Evolutionary conservation across 805 yeast genomes (phyloP), one percentile per base, ranked within the genome.

Genomic region (Barnettozyma sp.): DNA sequence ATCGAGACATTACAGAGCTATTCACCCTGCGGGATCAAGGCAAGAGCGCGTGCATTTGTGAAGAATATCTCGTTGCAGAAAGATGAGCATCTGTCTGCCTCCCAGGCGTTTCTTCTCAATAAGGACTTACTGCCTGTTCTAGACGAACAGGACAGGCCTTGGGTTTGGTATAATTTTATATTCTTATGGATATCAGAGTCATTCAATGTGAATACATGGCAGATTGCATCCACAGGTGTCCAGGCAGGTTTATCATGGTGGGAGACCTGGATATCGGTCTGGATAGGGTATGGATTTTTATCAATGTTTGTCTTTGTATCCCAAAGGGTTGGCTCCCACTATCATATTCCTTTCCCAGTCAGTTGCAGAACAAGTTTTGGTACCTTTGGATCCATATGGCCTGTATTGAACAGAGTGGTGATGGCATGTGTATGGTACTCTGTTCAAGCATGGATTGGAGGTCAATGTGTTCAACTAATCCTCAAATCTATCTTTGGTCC

Each of bases 391-490:
- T 78, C 87, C 1, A 62, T 81, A 40, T 87, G 92, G 95, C 95
- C 94, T 5, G 77, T 87, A 28, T 50, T 86, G 33, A 86, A 86
- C 60, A 73, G 97, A 60, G 90, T 83, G 23, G 88, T 82, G 7
- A 81, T 87, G 84, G 81, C 86, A 18, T 70, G 76, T 46, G 76
- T 87, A 30, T 87, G 96, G 96, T 85, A 80, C 52, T 77, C 92
- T 20, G 90, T 84, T 19, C 95, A 86, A 54, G 70, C 82, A 14
- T 81, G 86, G 69, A 70, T 88, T 39, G 92, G 94, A 35, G 92
- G 90, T 20, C 75, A 85, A 43, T 82, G 94, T 62, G 76, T 87
- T 10, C 73, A 78, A 41, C 60, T 83, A 36, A 82, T 86, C 88
- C 62, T 87, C 38, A 65, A 73, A 43, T 65, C 94, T 4, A 76